Conservation (phyloP, 2,329 filamentous ascomycete genomes). For the Aureobasidium melanogenum region DNA sequence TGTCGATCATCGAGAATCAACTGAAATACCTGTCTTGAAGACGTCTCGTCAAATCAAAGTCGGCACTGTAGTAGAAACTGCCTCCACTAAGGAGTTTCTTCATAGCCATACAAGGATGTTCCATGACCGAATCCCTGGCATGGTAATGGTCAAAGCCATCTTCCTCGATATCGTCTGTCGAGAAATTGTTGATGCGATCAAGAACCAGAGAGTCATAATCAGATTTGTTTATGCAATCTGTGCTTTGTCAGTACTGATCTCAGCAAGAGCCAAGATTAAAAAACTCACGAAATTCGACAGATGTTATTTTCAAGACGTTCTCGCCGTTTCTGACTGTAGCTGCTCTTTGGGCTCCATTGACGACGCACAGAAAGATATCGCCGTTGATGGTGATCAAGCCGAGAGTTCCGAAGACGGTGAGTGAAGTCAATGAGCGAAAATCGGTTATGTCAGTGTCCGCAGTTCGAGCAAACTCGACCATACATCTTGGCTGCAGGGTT, state of each 20-base stretch:
- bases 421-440: constrained; percentile 65
- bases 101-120: constrained; percentile 83
- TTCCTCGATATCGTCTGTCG: constrained; percentile 43
- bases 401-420: constrained; percentile 74
- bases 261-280: neutral
- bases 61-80: constrained; percentile 96
- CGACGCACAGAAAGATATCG: constrained; percentile 85
- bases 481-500: constrained; percentile 53
- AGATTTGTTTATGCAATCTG: constrained; percentile 76
- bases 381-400: constrained; percentile 75
- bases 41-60: constrained; percentile 92
- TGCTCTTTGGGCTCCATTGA: constrained; percentile 68
- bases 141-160: constrained; percentile 44
- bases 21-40: constrained; percentile 68
- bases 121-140: constrained; percentile 60
- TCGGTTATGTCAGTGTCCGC: constrained; percentile 60
- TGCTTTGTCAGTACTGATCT: neutral
- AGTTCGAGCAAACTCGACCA: constrained; percentile 73
- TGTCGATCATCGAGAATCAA: neutral
- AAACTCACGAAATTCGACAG: constrained; percentile 65
- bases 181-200: constrained; percentile 48
- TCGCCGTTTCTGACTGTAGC: constrained; percentile 80
- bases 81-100: constrained; percentile 89
- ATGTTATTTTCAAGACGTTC: constrained; percentile 76
- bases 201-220: constrained; percentile 72